Base-by-base conservation (phyloP, 2,329 filamentous ascomycete genomes). In the Talaromyces albobiverticillius region DNA sequence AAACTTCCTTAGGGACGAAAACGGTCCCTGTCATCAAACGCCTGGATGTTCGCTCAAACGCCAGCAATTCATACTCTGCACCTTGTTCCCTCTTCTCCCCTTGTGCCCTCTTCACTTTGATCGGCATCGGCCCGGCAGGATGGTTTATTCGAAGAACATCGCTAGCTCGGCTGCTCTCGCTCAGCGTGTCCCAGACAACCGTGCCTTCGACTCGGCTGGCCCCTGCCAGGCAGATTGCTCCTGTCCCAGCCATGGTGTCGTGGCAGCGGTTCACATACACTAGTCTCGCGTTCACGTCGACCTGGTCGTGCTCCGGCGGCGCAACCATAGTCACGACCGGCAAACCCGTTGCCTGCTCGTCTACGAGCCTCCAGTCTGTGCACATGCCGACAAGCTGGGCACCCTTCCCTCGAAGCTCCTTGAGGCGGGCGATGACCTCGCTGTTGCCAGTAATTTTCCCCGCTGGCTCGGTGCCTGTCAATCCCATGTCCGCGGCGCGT, bases 191-290 rank as follows among this genome's bases (percentile, higher is more conserved):
- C 25, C 46, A 45, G 25, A 60, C 54, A 9, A 60, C 31, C 26
- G 57, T 52, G 29, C 51, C 54, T 20, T 40, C 29, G 36, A 59
- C 50, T 26, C 54, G 52, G 36, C 55, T 57, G 31, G 53, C 58
- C 10, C 55, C 57, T 1, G 59, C 47, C 5, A 53, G 46, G 29
- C 57, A 58, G 29, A 59, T 53, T 9, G 57, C 55, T 11, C 57
- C 59, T 8, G 57, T 59, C 1, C 57, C 53, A 14, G 59, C 59
- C 57, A 61, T 61, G 10, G 46, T 48, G 29, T 52, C 45, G 26
- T 61, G 59, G 32, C 59, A 61, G n/a, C n/a, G n/a, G n/a, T n/a
- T n/a, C n/a, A n/a, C n/a, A n/a, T n/a, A n/a, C n/a, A n/a, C n/a
- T n/a, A n/a, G n/a, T n/a, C n/a, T n/a, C n/a, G n/a, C n/a, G n/a